Base-by-base conservation (phyloP, 2,329 filamentous ascomycete species). In the Diaporthe ilicicola region DNA sequence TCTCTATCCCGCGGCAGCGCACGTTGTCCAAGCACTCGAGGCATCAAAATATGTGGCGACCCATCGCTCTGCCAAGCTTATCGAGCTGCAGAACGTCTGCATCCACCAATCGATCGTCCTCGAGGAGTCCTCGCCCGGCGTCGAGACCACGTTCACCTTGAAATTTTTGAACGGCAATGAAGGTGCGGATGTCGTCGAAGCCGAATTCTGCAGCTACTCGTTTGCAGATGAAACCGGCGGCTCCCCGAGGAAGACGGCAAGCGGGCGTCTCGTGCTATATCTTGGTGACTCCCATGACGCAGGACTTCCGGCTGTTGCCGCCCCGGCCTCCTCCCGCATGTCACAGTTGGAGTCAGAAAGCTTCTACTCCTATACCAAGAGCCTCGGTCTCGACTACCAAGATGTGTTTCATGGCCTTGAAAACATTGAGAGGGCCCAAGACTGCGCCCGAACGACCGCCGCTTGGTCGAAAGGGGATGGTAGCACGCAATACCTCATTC, bases 1-100 rank as follows among this genome's bases (percentile, higher is more conserved):
- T 15, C 74, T 86, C 0, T 84, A 83, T 44, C 84, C 84, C 0
- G 78, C 73, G 0, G 73, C 76, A 0, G 75, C 72, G 0, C 77
- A 76, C 61, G 69, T 74, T 34, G 69, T 72, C 12, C 72, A 66
- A 48, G 74, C 71, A 4, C 12, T 78, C 0, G 76, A 78, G 27
- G 74, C 77, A 1, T 48, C 62, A 13, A 48, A 29, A 42, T 72
- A 7, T 29, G 13, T 70, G 13, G 54, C 68, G 1, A 29, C 9
- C 1, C 24, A 29, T 0, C 68, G 59, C 13, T 1, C 2, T 1
- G 56, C 71, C 7, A 19, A 50, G 17, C 29, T 71, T 4, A 22
- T 74, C 42, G 73, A 76, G 48, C 59, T 78, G 2, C 22, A 71
- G 6, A 46, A 76, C 15, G 42, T 77, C 1, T 48, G 37, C 8